Conservation (phyloP, 2,329 filamentous ascomycete species). For the Emergomyces pasteurianus region DNA sequence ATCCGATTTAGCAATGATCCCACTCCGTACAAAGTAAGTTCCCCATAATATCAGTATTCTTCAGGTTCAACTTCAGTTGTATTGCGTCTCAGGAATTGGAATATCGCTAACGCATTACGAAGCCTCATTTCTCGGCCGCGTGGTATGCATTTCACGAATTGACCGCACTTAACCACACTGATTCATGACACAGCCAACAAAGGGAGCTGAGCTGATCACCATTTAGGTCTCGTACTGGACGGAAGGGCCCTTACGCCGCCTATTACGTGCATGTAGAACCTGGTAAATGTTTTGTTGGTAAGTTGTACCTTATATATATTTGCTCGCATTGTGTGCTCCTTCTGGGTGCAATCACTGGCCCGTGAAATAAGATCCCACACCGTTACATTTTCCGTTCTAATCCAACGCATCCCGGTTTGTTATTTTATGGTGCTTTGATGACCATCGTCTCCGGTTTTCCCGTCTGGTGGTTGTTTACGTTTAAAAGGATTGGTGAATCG, state of each 20-base stretch:
- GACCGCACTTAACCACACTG: constrained; percentile 1
- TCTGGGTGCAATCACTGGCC: too few relatives aligned
- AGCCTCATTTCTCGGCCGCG: constrained; percentile 73
- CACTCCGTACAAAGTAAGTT: constrained; percentile 71
- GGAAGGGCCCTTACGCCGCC: constrained; percentile 75
- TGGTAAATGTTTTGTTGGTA: constrained; percentile 57
- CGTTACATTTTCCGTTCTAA: background rate
- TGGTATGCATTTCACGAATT: constrained; percentile 40
- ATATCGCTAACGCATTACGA: constrained; percentile 14
- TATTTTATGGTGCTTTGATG: background rate
- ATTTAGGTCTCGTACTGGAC: constrained; percentile 62
- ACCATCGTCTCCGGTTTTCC: background rate
- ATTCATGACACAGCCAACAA: constrained; percentile 2
- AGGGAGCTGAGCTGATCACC: background rate
- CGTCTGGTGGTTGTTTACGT: background rate
- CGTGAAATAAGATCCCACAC: too few relatives aligned
- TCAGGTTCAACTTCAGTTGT: background rate
- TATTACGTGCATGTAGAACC: constrained; percentile 83
- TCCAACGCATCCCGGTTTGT: background rate
- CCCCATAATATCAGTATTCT: background rate
- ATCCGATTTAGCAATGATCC: constrained; percentile 72
- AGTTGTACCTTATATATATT: constrained; percentile 22
- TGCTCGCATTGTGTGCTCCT: background rate
- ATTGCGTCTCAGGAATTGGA: background rate
- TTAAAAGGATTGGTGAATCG: background rate